A percentile compares a stretch with the other conserved stretches of the same genome.
Conservation (phyloP, 257 asterid species). For the Petunia secreta region DNA sequence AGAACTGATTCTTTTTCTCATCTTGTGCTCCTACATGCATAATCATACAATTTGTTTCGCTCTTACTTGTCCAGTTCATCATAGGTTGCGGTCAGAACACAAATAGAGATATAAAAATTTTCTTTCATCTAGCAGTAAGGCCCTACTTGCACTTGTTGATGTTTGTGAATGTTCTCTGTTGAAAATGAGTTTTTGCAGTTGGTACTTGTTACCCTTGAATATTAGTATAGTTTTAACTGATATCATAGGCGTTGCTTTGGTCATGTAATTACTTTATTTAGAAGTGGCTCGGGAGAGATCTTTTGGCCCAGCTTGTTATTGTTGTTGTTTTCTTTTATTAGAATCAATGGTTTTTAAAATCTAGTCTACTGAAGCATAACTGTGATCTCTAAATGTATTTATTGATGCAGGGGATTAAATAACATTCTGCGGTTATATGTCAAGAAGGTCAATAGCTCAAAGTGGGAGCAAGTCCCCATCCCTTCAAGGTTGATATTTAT, state of each 20-base stretch:
- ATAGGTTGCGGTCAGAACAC: not conserved
- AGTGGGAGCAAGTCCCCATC: constrained; percentile 83
- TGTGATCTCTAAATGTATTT: constrained; percentile 18
- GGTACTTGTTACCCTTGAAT: not conserved
- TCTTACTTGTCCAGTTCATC: constrained; percentile 2
- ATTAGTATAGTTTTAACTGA: not conserved
- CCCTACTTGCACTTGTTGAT: not conserved
- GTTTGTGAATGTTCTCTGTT: too few species aligned
- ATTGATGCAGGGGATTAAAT: constrained; percentile 79
- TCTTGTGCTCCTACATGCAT: not conserved
- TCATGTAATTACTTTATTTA: not conserved
- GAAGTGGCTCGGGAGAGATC: not conserved
- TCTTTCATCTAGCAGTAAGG: not conserved
- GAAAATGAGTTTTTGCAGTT: too few species aligned
- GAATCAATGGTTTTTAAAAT: not conserved
- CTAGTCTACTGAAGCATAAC: constrained; percentile 5
- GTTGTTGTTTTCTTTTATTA: not conserved
- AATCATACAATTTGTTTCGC: not conserved
- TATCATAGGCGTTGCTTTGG: not conserved
- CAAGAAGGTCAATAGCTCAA: constrained; percentile 80
- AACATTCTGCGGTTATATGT: constrained; percentile 85
- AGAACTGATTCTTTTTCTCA: not conserved
- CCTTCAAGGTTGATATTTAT: constrained; percentile 72
- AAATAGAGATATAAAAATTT: not conserved
- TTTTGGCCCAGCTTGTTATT: not conserved